A percentile compares a stretch with the other conserved stretches of the same genome.
Conservation (phyloP, 2,329 filamentous ascomycete genomes). For the Neofusicoccum sp. region DNA sequence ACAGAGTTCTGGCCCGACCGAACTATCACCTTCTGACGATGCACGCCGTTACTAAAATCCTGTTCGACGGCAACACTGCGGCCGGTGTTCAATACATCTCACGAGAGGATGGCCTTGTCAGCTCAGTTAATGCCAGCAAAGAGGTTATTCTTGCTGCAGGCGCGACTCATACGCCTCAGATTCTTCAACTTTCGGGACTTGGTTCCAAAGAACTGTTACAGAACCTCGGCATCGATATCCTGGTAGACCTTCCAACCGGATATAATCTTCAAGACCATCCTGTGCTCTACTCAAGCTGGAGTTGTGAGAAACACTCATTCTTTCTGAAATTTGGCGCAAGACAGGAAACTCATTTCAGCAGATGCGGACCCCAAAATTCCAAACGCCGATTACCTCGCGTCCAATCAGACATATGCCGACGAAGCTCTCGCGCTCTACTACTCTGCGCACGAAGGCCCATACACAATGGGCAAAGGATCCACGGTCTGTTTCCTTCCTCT, state of each 20-base stretch:
- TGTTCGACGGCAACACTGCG: conserved; percentile 21
- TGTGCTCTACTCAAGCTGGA: conserved; percentile 53
- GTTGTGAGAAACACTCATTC: not conserved
- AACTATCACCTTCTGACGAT: conserved; percentile 36
- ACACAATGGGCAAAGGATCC: not conserved
- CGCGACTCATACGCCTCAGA: conserved; percentile 64
- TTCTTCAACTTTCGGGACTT: conserved; percentile 66
- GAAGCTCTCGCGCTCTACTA: not conserved
- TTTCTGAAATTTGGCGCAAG: too few relatives aligned
- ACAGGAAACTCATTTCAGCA: not conserved
- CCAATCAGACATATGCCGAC: conserved; percentile 47
- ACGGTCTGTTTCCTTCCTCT: conserved; percentile 1
- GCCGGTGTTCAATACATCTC: conserved; percentile 22
- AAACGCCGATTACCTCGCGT: conserved; percentile 36
- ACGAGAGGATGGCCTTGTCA: not conserved
- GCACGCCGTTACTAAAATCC: conserved; percentile 27
- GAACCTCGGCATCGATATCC: conserved; percentile 54
- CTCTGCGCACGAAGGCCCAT: conserved; percentile 6
- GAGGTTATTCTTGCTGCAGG: conserved; percentile 54
- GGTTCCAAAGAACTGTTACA: conserved; percentile 56
- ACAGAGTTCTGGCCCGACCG: conserved; percentile 31
- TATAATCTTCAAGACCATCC: conserved; percentile 66
- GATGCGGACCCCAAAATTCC: conserved; percentile 23
- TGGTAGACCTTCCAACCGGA: conserved; percentile 64
- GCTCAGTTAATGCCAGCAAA: conserved; percentile 40